Base-by-base conservation (phyloP, 139 green algal species). In the Chlamydomonas applanata region DNA sequence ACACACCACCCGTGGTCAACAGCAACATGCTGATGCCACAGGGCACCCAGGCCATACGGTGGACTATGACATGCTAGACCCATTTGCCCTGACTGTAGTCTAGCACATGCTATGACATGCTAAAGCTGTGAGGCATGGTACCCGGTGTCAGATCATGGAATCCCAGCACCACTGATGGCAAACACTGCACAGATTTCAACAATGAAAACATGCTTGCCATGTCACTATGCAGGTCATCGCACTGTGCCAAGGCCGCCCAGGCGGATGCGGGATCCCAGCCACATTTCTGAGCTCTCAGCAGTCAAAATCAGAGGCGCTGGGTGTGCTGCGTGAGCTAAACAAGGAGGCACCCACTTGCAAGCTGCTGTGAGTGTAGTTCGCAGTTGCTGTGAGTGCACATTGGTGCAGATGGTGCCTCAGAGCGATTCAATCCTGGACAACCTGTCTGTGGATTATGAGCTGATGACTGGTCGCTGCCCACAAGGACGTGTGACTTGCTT, bases 271-370 rank as follows among this genome's bases (percentile, higher is more conserved):
- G 13, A 78, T 97, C 4, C 93, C 93, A 2, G 83, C 91, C 22
- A 88, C 86, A 19, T 97, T 89, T 80, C 82, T 97, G 27, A 89
- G 65, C 76, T 92, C 82, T 2, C 84, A 94, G 77, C 91, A 96
- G 72, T 87, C 62, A 1, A 46, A 67, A 25, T 36, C 40, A 14
- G 89, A 94, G 73, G 30, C 56, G 2, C 14, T 70, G 32, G 80
- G 81, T 4, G 91, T 95, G 46, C 81, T 88, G 46, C 57, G 80
- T 11, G 91, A 95, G 86, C 86, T 96, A 70, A 63, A 71, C 66
- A 94, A 96, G 87, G 46, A 70, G 24, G 34, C 44, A 27, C 35
- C 81, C 24, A 83, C 65, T 22, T 73, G 80, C 76, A 94, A 93
- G 80, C 83, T 97, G 20, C 81, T 98, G 36, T 69, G 22, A 69